Base-by-base conservation (phyloP, 441 rosid genomes). In the Dalechampia spathulata region DNA sequence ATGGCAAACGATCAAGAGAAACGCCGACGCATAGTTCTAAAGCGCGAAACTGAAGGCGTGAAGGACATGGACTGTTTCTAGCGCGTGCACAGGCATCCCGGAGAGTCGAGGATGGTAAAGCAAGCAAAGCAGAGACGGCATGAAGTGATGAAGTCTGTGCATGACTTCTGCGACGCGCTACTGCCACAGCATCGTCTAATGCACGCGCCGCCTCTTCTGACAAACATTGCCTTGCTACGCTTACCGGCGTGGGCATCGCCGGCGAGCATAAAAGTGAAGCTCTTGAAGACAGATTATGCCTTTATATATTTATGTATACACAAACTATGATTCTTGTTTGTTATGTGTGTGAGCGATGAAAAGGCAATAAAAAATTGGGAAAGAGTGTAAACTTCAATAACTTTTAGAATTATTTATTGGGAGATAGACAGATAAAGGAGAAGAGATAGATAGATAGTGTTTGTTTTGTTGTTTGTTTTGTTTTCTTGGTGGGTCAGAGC, bases 241-340 rank as follows among this genome's bases (percentile, higher is more conserved):
- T 65, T 26, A 85, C 94, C 76, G 87, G 83, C 78, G 94, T 79
- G 44, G 92, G 96, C 96, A 87, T 90, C 77, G 78, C 73, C 84
- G 77, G 81, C 76, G 65, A 66, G 60, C 53, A 16, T 12, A 40
- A n/a, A 59, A 13, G 16, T 3, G 48, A 48, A 38, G 14, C 21
- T 6, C 12, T 37, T 4, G 27, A 17, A 30, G 8, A 30, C 8
- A 30, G 34, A 30, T n/a, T n/a, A n/a, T n/a, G n/a, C n/a, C n/a
- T n/a, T n/a, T 15, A 23, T 22, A 14, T 9, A 39, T 15, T 6
- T 2, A 20, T 16, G 23, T 20, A n/a, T 2, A 21, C 0, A 8
- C 28, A 13, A 27, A 0, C 10, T 32, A 22, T 6, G 30, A 1
- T 12, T 5, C 2, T 2, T 14, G 34, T 22, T 13, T 23, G 19